Evolutionary conservation across 2,329 filamentous ascomycete genomes (phyloP).

Genomic region (Calonectria fujianensis): DNA sequence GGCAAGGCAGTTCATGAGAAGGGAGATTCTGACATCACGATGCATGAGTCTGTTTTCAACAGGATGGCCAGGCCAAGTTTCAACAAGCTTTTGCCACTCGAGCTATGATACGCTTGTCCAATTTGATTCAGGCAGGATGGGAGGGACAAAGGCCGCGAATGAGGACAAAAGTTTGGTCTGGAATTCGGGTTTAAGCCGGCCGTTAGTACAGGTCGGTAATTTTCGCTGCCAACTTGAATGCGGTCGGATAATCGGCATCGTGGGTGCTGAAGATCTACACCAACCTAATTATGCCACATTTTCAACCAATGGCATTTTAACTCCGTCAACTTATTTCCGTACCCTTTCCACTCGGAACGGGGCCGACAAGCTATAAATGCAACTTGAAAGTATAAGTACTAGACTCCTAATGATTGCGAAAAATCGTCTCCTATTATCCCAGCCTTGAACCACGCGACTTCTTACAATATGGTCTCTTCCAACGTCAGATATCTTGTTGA

Average conservation of each 20-base stretch:
- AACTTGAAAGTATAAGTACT: background rate
- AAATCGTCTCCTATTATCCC: background rate
- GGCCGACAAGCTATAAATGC: background rate
- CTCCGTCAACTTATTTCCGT: slow-evolving; percentile 16
- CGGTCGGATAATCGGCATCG: background rate
- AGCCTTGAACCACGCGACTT: background rate
- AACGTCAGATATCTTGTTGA: slow-evolving; percentile 19
- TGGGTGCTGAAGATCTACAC: background rate
- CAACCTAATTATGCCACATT: slow-evolving; percentile 9
- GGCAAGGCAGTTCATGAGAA: too few species aligned
- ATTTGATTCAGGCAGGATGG: too few species aligned
- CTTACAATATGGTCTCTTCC: background rate
- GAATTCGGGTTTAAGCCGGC: background rate
- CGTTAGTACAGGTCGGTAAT: too few species aligned
- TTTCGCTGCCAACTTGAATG: background rate
- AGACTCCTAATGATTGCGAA: background rate
- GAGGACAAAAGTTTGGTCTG: background rate
- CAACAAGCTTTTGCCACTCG: background rate
- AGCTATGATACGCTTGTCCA: background rate
- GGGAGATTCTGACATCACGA: background rate
- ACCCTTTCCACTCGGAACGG: background rate
- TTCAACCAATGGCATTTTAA: background rate
- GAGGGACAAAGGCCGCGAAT: background rate
- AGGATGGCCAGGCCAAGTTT: background rate
- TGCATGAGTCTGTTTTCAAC: background rate